Base-by-base conservation (phyloP, 2,329 filamentous ascomycete species). In the Beauveria sp. region DNA sequence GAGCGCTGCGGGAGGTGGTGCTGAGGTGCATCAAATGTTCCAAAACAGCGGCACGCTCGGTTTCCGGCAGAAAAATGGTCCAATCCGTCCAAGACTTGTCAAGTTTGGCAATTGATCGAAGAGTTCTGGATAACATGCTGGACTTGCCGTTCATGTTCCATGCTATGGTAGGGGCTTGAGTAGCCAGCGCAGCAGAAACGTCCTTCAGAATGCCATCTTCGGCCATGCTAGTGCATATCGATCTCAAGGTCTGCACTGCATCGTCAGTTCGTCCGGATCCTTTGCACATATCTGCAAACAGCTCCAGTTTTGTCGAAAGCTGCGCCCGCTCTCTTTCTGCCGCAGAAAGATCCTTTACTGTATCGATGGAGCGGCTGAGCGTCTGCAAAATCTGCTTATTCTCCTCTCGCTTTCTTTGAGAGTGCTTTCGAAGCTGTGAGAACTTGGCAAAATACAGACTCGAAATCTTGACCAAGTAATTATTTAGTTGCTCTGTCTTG, bases 381-480 rank as follows among this genome's bases (percentile, higher is more conserved):
- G 86, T 79, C 55, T 82, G 79, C 16, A 88, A 71, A 1, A 81
- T 76, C 20, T 72, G 71, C 66, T 75, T 76, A 62, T 70, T 74
- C 50, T 68, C 61, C 22, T 73, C 69, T 57, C 74, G 74, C 12
- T 71, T 68, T 49, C 71, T 77, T 4, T 74, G 73, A 0, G 73
- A 66, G 26, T 75, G 72, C 55, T 81, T 82, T 16, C 78, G 74
- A 63, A 84, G 70, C 50, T 79, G 76, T 20, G 82, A 73, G 67
- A 85, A 85, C 53, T 83, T 78, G n/a, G 84, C 77, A 70, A 87
- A 91, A 69, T 90, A 90, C 3, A 89, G 78, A 66, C 88, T 87
- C 0, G 88, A 91, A 28, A 91, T 82, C 67, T 86, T 89, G 64
- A 88, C 80, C 61, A 83, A 78, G 65, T 86, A 84, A 2, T 75